A percentile compares a stretch with the other conserved stretches of the same genome.
phyloP scores from a whole-genome alignment of 805 yeast species.

The Yarrowia sp. region DNA sequence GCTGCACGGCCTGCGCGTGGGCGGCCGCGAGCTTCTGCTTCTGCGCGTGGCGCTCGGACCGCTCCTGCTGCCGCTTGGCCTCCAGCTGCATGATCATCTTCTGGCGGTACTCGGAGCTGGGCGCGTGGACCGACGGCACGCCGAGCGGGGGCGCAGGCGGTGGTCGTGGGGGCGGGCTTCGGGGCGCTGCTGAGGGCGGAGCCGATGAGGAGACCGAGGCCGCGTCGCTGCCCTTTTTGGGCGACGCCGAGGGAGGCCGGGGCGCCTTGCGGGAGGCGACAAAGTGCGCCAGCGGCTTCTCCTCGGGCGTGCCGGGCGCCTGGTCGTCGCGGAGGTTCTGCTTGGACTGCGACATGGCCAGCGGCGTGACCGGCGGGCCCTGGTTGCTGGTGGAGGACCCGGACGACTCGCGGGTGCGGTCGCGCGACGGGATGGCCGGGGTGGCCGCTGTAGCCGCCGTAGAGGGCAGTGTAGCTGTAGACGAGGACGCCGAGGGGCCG shows the following conservation, averaged over 20 bases:
- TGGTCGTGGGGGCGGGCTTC: slow-evolving; percentile 42
- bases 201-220: neutral
- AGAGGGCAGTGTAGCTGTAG: neutral
- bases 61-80: slow-evolving; percentile 26
- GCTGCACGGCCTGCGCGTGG: slow-evolving; percentile 26
- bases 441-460: slow-evolving; percentile 23
- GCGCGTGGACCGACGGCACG: slow-evolving; percentile 36
- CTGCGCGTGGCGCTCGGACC: slow-evolving; percentile 15
- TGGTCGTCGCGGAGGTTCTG: slow-evolving; percentile 6
- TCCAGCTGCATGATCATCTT: slow-evolving; percentile 25
- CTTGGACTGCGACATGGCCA: slow-evolving; percentile 9
- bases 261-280: slow-evolving; percentile 39
- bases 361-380: slow-evolving; percentile 16
- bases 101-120: slow-evolving; percentile 26
- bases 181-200: slow-evolving; percentile 26
- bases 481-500: neutral
- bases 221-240: slow-evolving; percentile 10
- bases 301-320: slow-evolving; percentile 1
- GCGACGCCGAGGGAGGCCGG: slow-evolving; percentile 32
- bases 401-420: neutral
- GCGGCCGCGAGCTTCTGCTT: slow-evolving; percentile 29
- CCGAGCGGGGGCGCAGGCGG: slow-evolving; percentile 47
- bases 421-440: slow-evolving; percentile 29
- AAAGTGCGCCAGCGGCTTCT: slow-evolving; percentile 26
- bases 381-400: neutral